These are phyloP conservation scores for Larix kaempferi DNA, from an alignment of 75 land plant species.

Conservation along the genomic window DNA sequence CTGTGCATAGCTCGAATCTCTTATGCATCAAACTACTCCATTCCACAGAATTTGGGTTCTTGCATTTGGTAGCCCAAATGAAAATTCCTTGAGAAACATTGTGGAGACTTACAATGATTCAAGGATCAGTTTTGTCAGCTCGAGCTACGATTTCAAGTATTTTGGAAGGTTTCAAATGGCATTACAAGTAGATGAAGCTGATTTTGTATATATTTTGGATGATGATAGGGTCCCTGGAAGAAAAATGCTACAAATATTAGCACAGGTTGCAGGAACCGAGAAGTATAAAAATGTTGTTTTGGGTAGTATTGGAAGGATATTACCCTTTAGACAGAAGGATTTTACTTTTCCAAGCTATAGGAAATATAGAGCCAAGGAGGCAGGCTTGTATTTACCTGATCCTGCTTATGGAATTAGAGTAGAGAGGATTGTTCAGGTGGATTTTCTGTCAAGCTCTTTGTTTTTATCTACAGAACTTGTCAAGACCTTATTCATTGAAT, in stretches of 20 bases:
- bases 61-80: constrained; percentile 91
- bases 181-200: constrained; percentile 79
- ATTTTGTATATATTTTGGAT: constrained; percentile 86
- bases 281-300: constrained; percentile 88
- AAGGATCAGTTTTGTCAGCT: constrained; percentile 82
- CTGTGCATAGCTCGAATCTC: constrained; percentile 85
- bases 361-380: constrained; percentile 88
- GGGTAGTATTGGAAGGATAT: constrained; percentile 94
- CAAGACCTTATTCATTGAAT: constrained; percentile 81
- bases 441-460: constrained; percentile 98
- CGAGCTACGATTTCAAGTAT: constrained; percentile 94
- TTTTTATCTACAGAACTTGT: constrained; percentile 88
- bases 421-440: constrained; percentile 87
- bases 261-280: constrained; percentile 89
- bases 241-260: constrained; percentile 80
- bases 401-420: constrained; percentile 91
- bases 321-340: constrained; percentile 95
- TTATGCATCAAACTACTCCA: constrained; percentile 79
- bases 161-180: constrained; percentile 98
- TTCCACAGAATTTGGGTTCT: constrained; percentile 96
- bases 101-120: constrained; percentile 87
- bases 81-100: constrained; percentile 48
- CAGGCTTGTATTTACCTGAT: constrained; percentile 94
- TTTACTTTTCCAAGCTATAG: constrained; percentile 95
- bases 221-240: constrained; percentile 98